Percentiles rank a stretch among this genome's conserved stretches.
phyloP scores from a whole-genome alignment of 1,139 yeast species.

The Fermentozyma sake region DNA sequence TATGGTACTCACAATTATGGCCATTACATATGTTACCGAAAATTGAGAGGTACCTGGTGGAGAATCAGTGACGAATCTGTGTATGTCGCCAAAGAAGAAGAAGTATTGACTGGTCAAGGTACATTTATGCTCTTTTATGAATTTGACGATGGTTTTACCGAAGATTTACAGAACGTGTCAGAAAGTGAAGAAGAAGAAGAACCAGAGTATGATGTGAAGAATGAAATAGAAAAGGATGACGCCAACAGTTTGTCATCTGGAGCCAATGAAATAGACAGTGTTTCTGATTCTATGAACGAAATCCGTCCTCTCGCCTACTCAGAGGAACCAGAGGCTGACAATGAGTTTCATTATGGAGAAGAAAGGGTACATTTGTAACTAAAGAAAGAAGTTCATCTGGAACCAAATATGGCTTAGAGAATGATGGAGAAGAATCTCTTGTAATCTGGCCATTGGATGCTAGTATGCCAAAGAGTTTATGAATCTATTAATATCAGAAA shows the following conservation, averaged over 20 bases:
- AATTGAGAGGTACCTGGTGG: constrained; percentile 87
- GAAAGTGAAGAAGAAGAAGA: constrained; percentile 36
- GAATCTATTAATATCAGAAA: too few species aligned
- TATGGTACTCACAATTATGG: constrained; percentile 95
- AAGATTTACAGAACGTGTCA: constrained; percentile 22
- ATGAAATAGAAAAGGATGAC: constrained; percentile 12
- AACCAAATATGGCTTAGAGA: constrained; percentile 1
- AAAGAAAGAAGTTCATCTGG: background rate
- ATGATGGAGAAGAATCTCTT: background rate
- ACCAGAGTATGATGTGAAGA: constrained; percentile 14
- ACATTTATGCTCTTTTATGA: constrained; percentile 93
- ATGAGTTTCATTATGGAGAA: constrained; percentile 8
- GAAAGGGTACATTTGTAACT: constrained; percentile 13
- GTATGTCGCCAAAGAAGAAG: constrained; percentile 70
- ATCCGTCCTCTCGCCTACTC: too few species aligned
- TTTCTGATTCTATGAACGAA: too few species aligned
- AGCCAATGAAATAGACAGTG: too few species aligned
- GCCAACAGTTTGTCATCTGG: constrained; percentile 12
- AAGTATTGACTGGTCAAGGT: constrained; percentile 78
- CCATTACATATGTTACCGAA: constrained; percentile 85
- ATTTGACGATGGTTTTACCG: constrained; percentile 36
- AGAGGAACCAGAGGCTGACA: constrained; percentile 19
- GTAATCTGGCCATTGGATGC: too few species aligned
- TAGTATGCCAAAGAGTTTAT: too few species aligned
- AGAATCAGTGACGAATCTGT: constrained; percentile 88